Evolutionary conservation across 306 rosid genomes (phyloP).

Genomic region (Biancaea sappan): DNA sequence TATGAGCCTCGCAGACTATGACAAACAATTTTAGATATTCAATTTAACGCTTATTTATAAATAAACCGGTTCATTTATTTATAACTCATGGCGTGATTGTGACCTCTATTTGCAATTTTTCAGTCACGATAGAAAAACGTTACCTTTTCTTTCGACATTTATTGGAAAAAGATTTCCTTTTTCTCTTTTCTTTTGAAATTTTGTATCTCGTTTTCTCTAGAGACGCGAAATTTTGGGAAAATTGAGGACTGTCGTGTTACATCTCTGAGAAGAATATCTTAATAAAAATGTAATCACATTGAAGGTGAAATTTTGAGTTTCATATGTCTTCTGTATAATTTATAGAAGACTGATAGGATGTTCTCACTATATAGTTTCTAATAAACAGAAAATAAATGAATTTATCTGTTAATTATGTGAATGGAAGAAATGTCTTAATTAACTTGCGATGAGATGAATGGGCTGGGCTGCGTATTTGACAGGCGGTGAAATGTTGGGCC

Average conservation of each 20-base stretch:
- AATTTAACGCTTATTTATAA: too few relatives aligned
- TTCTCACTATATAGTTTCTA: too few relatives aligned
- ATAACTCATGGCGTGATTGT: too few relatives aligned
- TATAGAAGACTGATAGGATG: neutral
- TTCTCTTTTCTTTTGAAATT: too few relatives aligned
- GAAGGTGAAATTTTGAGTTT: neutral
- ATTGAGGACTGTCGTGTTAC: neutral
- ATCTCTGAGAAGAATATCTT: neutral
- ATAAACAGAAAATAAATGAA: too few relatives aligned
- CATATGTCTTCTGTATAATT: neutral
- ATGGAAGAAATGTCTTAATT: neutral
- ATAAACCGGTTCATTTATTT: too few relatives aligned
- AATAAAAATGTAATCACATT: neutral
- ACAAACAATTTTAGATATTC: too few relatives aligned
- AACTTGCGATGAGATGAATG: neutral
- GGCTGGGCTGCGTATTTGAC: neutral
- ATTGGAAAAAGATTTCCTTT: neutral
- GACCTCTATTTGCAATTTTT: too few relatives aligned
- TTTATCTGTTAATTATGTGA: neutral
- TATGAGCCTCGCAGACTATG: too few relatives aligned
- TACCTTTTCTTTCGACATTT: too few relatives aligned
- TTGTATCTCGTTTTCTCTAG: neutral
- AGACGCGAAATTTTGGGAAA: neutral
- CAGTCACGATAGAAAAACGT: too few relatives aligned
- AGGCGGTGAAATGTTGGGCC: neutral